A percentile compares a stretch with the other conserved stretches of the same genome.
phyloP scores from a whole-genome alignment of 2,329 filamentous ascomycete genomes.

The Leptographium galeiforme region DNA sequence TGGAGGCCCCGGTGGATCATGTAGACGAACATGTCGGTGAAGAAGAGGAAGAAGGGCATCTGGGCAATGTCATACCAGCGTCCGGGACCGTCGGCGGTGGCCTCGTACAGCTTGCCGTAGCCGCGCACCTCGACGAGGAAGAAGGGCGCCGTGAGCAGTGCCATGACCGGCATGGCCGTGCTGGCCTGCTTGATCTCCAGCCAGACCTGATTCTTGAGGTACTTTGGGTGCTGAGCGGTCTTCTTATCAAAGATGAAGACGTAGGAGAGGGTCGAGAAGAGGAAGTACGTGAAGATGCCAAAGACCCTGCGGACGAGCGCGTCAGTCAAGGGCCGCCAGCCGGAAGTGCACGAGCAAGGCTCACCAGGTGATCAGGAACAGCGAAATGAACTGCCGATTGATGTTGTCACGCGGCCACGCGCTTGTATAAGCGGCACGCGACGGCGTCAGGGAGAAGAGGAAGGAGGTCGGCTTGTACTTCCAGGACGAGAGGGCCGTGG shows the following conservation, averaged over 20 bases:
- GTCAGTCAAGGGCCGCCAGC: not conserved
- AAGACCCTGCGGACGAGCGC: conserved; percentile 52
- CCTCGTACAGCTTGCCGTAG: conserved; percentile 77
- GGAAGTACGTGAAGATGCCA: conserved; percentile 71
- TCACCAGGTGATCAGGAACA: conserved; percentile 81
- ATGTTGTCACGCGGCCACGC: conserved; percentile 65
- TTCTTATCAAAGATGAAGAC: conserved; percentile 83
- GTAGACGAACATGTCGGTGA: conserved; percentile 86
- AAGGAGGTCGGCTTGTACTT: conserved; percentile 60
- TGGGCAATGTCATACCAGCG: conserved; percentile 67
- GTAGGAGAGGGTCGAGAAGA: conserved; percentile 74
- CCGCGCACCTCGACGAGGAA: conserved; percentile 77
- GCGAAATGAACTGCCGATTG: conserved; percentile 56
- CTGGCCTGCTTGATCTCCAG: conserved; percentile 77
- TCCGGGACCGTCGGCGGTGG: conserved; percentile 60
- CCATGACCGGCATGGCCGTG: conserved; percentile 67
- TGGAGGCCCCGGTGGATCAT: conserved; percentile 82
- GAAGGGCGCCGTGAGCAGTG: conserved; percentile 64
- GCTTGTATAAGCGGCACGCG: conserved; percentile 67
- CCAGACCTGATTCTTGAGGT: conserved; percentile 82
- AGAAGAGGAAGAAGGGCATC: conserved; percentile 77
- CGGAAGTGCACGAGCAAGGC: conserved; percentile 11
- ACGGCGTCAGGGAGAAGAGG: conserved; percentile 56
- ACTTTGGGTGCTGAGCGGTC: conserved; percentile 81
- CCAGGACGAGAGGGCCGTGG: conserved; percentile 49